phyloP scores from a whole-genome alignment of 345 rosid genomes.

The Aquilaria sinensis region DNA sequence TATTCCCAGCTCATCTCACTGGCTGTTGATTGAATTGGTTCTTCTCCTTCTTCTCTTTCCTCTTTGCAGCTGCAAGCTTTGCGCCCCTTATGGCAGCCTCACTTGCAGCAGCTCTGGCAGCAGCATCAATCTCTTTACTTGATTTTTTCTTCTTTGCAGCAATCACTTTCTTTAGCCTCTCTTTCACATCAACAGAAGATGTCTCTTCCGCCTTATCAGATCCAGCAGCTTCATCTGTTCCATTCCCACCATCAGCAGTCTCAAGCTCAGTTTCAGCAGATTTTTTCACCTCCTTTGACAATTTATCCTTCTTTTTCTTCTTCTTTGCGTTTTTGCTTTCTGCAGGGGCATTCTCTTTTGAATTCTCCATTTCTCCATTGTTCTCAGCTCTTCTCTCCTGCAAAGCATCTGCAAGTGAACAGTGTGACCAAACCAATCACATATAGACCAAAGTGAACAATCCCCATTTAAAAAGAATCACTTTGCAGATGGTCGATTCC shows the following conservation, averaged over 20 bases:
- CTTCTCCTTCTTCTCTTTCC: conserved; percentile 90
- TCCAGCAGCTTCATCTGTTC: conserved; percentile 23
- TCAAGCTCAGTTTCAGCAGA: conserved; percentile 29
- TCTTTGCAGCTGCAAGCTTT: conserved; percentile 77
- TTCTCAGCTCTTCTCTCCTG: conserved; percentile 27
- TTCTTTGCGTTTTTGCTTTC: conserved; percentile 61
- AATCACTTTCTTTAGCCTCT: conserved; percentile 54
- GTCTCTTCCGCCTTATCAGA: conserved; percentile 33
- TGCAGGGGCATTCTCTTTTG: conserved; percentile 44
- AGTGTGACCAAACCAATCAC: too few species aligned
- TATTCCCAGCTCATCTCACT: conserved; percentile 32
- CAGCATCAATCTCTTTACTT: conserved; percentile 66
- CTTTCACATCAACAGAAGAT: conserved; percentile 50
- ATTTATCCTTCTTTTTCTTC: conserved; percentile 75
- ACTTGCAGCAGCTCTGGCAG: conserved; percentile 59
- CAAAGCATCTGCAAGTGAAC: conserved; percentile 18
- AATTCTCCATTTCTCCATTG: conserved; percentile 38
- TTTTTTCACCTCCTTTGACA: conserved; percentile 51
- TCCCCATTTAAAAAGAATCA: too few species aligned
- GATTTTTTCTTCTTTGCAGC: conserved; percentile 70
- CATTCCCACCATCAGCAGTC: conserved; percentile 21
- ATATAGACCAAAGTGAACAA: background rate
- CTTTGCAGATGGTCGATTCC: too few species aligned
- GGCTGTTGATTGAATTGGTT: conserved; percentile 80
- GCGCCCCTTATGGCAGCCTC: conserved; percentile 78